Conservation (phyloP, 352 stramenopile genomes). For the Pythium pectinolyticum region DNA sequence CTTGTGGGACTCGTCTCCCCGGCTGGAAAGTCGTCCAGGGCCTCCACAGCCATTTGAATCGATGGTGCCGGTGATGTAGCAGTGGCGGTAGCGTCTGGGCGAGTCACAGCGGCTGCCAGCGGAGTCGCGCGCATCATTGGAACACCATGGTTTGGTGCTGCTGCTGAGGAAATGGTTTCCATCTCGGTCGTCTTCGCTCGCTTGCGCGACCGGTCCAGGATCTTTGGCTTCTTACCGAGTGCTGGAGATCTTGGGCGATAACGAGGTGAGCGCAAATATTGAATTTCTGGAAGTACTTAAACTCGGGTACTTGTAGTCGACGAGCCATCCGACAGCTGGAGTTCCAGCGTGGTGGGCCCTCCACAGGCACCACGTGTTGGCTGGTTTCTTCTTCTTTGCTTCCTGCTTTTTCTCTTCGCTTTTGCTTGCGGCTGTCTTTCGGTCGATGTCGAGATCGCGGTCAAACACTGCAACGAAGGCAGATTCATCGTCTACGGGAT, state of each 20-base stretch:
- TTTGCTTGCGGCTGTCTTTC: neutral
- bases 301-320: constrained; percentile 1
- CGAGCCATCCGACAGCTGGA: too few species aligned
- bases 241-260: neutral
- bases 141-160: too few species aligned
- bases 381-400: neutral
- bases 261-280: neutral
- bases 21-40: too few species aligned
- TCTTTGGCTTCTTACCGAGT: neutral
- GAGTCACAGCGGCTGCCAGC: too few species aligned
- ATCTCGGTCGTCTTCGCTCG: neutral
- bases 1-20: too few species aligned
- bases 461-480: constrained; percentile 4
- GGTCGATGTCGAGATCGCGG: constrained; percentile 1
- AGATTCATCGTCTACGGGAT: neutral
- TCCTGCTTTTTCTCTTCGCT: neutral
- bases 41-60: too few species aligned
- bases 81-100: too few species aligned
- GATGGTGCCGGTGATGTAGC: too few species aligned
- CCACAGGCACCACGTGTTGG: constrained; percentile 1
- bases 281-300: constrained; percentile 2
- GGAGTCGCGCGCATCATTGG: too few species aligned
- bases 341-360: neutral
- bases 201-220: neutral
- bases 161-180: too few species aligned